A percentile compares a stretch with the other conserved stretches of the same genome.
These are phyloP conservation scores for Scutellaria galericulata DNA, from an alignment of 257 asterid genomes.

Conservation along the genomic window DNA sequence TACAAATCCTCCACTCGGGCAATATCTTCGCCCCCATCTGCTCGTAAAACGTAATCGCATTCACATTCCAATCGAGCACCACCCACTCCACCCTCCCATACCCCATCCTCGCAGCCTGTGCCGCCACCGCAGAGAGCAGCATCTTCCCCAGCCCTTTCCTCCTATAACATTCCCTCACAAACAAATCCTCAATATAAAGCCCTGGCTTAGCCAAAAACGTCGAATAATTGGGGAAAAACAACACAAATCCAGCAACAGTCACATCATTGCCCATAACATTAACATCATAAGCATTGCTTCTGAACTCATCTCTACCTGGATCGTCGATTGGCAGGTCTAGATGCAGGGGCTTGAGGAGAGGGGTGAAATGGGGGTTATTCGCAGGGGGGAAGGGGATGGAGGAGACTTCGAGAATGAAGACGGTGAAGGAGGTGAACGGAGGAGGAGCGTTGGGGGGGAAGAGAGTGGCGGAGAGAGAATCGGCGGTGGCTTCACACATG, in stretches of 20 bases:
- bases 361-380: conserved; percentile 42
- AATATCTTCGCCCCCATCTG: conserved; percentile 78
- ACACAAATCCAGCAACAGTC: conserved; percentile 63
- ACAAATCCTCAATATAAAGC: conserved; percentile 78
- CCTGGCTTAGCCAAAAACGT: conserved; percentile 84
- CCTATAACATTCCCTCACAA: conserved; percentile 83
- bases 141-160: conserved; percentile 78
- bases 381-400: conserved; percentile 41
- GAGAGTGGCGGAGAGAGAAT: conserved; percentile 57
- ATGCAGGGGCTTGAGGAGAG: conserved; percentile 43
- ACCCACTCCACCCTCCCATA: conserved; percentile 96
- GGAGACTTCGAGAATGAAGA: conserved; percentile 62
- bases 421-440: conserved; percentile 60
- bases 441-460: conserved; percentile 57
- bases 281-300: conserved; percentile 34
- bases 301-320: conserved; percentile 57
- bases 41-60: conserved; percentile 80
- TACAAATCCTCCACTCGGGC: conserved; percentile 86
- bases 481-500: conserved; percentile 55
- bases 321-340: conserved; percentile 75
- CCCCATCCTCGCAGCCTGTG: conserved; percentile 90
- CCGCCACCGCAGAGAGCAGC: conserved; percentile 76
- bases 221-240: conserved; percentile 89
- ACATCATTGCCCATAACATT: conserved; percentile 30
- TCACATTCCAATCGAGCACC: conserved; percentile 84